Evolutionary conservation across 106 monocot species (phyloP), one percentile per base, ranked within the genome.

Genomic region (Phalaenopsis aphrodite): DNA sequence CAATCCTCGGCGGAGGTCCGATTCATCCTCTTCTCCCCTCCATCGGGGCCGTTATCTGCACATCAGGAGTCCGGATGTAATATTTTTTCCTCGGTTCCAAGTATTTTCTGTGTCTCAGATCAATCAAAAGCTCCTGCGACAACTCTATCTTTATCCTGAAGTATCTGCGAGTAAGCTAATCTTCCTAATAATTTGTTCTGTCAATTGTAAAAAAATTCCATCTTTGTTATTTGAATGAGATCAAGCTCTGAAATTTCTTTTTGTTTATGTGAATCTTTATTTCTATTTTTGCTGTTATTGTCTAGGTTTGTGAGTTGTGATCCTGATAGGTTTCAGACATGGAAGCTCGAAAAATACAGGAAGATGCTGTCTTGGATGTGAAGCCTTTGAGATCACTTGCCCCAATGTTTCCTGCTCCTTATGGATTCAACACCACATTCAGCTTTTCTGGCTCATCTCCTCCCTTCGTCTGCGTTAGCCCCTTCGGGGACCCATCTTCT

Each of bases 371-470:
- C 23, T 39, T 91, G 45, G 88, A 91, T 69, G 88, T 82, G 5
- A 88, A 88, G 45, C 91, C 91, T 1, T 41, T 91, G 42, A 58
- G 86, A 47, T 52, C 77, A 69, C 49, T 91, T 46, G 57, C 88
- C 3, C 90, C 90, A 7, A 85, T 90, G 88, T 84, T 88, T 74
- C 90, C 90, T 19, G 55, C 82, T 0, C 68, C 84, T 18, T 75
- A 81, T 47, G 88, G 90, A 6, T 77, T 78, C 61, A 81, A 75
- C 8, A 75, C 86, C 2, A 75, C 86, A 7, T 48, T 81, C 23
- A 42, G 42, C 23, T 41, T 75, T 11, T 55, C 84, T 17, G 64
- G 77, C 5, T 15, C 78, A 5, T 77, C 80, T 5, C 84, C 80
- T 10, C 84, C 89, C 8, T 89, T 89, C 18, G 21, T 89, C 76